Conservation (phyloP, 2,329 filamentous ascomycete genomes). For the Pseudocercospora macadamiae region DNA sequence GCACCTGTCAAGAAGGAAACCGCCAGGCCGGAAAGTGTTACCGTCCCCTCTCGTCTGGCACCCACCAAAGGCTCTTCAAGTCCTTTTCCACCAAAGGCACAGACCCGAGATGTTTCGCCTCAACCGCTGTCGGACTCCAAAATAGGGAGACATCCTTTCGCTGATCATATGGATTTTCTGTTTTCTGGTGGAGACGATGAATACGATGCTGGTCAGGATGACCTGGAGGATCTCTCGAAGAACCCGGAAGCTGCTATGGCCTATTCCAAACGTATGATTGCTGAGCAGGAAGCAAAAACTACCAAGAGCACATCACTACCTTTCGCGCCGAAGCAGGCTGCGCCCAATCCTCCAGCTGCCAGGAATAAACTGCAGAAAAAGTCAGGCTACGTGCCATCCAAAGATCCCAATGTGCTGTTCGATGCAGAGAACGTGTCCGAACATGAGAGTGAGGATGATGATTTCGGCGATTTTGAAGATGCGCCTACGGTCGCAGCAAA, state of each 20-base stretch:
- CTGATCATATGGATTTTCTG: slow-evolving; percentile 39
- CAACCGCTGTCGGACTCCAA: slow-evolving; percentile 12
- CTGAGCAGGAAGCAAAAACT: slow-evolving; percentile 27
- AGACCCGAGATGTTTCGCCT: slow-evolving; percentile 3
- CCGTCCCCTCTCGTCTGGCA: neutral
- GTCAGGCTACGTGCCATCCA: slow-evolving; percentile 25
- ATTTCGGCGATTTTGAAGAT: slow-evolving; percentile 41
- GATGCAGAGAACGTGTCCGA: slow-evolving; percentile 37
- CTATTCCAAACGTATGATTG: slow-evolving; percentile 38
- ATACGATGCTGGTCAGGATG: slow-evolving; percentile 40
- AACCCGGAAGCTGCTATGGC: slow-evolving; percentile 41
- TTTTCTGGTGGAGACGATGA: slow-evolving; percentile 38
- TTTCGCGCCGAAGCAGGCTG: slow-evolving; percentile 1
- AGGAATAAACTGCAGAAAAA: slow-evolving; percentile 33
- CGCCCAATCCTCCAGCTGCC: slow-evolving; percentile 18
- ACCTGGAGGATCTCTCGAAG: slow-evolving; percentile 36
- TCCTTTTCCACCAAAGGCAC: slow-evolving; percentile 15
- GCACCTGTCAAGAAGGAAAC: neutral
- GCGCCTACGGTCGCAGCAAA: slow-evolving; percentile 2
- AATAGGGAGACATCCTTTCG: slow-evolving; percentile 37
- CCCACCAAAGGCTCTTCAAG: slow-evolving; percentile 4
- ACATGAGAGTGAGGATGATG: slow-evolving; percentile 33
- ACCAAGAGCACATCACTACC: slow-evolving; percentile 12
- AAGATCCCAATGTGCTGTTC: slow-evolving; percentile 37
- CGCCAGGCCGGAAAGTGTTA: neutral